These are phyloP conservation scores for Biscogniauxia sp. DNA, from an alignment of 2,329 filamentous ascomycete genomes.

Conservation along the genomic window DNA sequence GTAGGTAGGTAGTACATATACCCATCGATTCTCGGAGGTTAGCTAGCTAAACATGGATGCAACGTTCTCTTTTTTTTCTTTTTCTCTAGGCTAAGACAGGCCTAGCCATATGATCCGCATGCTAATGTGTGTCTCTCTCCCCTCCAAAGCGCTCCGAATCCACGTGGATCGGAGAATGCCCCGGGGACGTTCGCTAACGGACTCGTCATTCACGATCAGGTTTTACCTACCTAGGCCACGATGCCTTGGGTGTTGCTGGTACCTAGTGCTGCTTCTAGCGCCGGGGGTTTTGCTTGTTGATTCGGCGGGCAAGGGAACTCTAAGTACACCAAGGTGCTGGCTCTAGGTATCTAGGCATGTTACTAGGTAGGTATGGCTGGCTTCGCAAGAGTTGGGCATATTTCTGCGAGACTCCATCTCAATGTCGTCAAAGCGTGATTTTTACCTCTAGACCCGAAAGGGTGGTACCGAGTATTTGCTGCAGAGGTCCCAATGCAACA, in stretches of 20 bases:
- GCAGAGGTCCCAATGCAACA: background rate
- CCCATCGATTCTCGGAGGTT: background rate
- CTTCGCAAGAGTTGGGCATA: no score
- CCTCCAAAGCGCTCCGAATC: background rate
- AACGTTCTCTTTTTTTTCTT: background rate
- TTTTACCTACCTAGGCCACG: no score
- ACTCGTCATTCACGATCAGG: background rate
- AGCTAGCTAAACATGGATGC: background rate
- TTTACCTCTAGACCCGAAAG: background rate
- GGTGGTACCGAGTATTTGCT: background rate
- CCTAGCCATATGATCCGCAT: background rate
- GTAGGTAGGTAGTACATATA: no score
- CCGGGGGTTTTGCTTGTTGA: no score
- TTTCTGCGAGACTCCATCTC: no score
- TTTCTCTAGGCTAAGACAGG: background rate
- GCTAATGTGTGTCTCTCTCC: background rate
- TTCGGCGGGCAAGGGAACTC: no score
- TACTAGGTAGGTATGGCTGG: no score
- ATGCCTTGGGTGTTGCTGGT: background rate
- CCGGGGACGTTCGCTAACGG: background rate
- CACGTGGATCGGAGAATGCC: background rate
- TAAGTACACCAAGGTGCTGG: no score
- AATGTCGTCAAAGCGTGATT: background rate
- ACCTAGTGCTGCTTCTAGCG: background rate
- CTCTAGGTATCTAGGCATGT: no score